Conservation (phyloP, 345 rosid species). For the Limnanthes douglasii region DNA sequence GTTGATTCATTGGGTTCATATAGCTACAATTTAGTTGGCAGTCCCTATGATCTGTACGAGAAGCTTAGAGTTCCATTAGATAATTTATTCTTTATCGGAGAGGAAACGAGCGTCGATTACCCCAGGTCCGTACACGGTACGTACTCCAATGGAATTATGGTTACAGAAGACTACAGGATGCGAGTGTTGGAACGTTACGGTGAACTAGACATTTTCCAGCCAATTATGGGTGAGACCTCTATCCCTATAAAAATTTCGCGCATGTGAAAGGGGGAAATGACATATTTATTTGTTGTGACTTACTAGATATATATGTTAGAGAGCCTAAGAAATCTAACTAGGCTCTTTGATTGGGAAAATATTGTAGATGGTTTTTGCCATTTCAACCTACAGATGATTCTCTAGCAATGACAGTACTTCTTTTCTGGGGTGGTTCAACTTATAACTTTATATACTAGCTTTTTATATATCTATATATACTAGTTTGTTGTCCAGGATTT, state of each 20-base stretch:
- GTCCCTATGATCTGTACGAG: constrained; percentile 76
- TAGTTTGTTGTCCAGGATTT: no score
- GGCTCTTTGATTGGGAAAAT: no score
- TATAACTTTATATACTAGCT: no score
- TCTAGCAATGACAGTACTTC: no score
- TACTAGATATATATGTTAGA: no score
- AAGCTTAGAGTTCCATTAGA: constrained; percentile 76
- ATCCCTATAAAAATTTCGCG: constrained; percentile 84
- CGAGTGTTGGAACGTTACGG: constrained; percentile 83
- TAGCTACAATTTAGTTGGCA: constrained; percentile 73
- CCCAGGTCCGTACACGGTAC: constrained; percentile 94
- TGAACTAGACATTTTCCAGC: constrained; percentile 63
- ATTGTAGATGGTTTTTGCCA: no score
- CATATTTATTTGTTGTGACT: no score
- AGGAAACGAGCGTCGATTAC: constrained; percentile 63
- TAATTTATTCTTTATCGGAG: constrained; percentile 94
- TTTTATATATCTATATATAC: no score
- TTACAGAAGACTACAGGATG: constrained; percentile 90
- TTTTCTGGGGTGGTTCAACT: no score
- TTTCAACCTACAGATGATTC: no score
- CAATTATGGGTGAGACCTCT: constrained; percentile 53
- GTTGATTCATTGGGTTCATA: constrained; percentile 69
- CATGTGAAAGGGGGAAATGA: no score
- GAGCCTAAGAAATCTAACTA: no score
- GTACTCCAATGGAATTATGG: constrained; percentile 71